These are phyloP conservation scores for Domatiomyces globalis DNA, from an alignment of 2,329 filamentous ascomycete species.

Conservation along the genomic window DNA sequence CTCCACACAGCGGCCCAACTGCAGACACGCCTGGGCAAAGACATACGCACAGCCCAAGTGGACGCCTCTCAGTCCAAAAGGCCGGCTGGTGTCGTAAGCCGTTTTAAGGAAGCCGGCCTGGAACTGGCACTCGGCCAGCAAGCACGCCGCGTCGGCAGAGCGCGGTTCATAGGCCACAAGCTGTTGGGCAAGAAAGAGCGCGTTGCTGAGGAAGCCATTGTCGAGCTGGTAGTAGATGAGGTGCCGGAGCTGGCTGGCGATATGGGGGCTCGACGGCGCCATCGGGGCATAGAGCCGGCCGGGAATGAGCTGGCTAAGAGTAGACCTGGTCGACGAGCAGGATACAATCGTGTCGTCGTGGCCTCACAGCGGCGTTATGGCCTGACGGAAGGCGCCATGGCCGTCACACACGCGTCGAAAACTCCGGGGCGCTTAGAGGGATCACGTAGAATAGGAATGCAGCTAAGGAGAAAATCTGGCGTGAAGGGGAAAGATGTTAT, in stretches of 20 bases:
- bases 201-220: slow-evolving; percentile 77
- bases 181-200: slow-evolving; percentile 82
- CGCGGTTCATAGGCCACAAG: slow-evolving; percentile 71
- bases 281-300: slow-evolving; percentile 26
- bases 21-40: slow-evolving; percentile 77
- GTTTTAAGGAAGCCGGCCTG: slow-evolving; percentile 70
- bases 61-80: slow-evolving; percentile 52
- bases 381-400: background rate
- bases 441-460: background rate
- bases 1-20: slow-evolving; percentile 63
- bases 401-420: background rate
- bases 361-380: background rate
- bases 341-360: background rate
- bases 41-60: slow-evolving; percentile 83
- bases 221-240: slow-evolving; percentile 66
- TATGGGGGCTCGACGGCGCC: slow-evolving; percentile 41
- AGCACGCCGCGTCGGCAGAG: slow-evolving; percentile 64
- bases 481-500: background rate
- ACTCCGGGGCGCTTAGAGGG: too few relatives aligned
- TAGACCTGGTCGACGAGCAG: background rate
- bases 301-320: background rate
- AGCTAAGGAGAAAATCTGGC: too few relatives aligned
- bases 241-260: slow-evolving; percentile 48
- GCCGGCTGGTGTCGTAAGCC: slow-evolving; percentile 69
- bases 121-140: slow-evolving; percentile 73